phyloP scores from a whole-genome alignment of 768 basidiomycete species.

The Russula griseocarnosa region DNA sequence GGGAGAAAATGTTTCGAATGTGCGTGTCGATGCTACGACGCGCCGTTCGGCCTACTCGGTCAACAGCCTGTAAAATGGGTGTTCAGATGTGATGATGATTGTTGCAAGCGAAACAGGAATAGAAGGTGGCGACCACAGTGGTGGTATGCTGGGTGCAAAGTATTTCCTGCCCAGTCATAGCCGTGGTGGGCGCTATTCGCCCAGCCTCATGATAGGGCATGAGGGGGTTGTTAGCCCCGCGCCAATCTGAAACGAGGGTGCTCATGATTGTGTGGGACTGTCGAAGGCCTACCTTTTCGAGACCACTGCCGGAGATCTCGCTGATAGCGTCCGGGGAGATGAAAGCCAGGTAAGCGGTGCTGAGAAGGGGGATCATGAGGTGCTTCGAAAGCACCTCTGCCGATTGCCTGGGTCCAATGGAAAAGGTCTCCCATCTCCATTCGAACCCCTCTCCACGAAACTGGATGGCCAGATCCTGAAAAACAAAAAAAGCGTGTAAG shows the following conservation, averaged over 20 bases:
- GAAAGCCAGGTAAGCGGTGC: conserved; percentile 63
- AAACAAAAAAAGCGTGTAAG: conserved; percentile 18
- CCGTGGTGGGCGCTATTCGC: conserved; percentile 5
- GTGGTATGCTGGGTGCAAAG: neutral
- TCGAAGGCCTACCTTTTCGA: conserved; percentile 56
- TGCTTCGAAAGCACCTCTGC: conserved; percentile 75
- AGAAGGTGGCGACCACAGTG: conserved; percentile 1
- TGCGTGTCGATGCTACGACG: conserved; percentile 67
- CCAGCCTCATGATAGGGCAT: conserved; percentile 13
- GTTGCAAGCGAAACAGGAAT: neutral
- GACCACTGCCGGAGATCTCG: conserved; percentile 52
- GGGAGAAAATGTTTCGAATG: conserved; percentile 65
- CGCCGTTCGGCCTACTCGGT: conserved; percentile 65
- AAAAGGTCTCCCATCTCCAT: conserved; percentile 78
- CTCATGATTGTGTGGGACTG: conserved; percentile 16
- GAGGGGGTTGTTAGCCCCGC: conserved; percentile 20
- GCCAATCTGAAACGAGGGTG: conserved; percentile 21
- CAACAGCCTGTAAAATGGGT: conserved; percentile 49
- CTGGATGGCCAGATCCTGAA: conserved; percentile 63
- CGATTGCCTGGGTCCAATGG: conserved; percentile 57
- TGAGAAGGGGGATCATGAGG: conserved; percentile 72
- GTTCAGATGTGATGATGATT: neutral
- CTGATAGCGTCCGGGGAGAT: conserved; percentile 53
- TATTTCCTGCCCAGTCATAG: conserved; percentile 13
- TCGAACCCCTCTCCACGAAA: conserved; percentile 57